Evolutionary conservation across 2,329 filamentous ascomycete species (phyloP).

Genomic region (Xylariaceae sp.): DNA sequence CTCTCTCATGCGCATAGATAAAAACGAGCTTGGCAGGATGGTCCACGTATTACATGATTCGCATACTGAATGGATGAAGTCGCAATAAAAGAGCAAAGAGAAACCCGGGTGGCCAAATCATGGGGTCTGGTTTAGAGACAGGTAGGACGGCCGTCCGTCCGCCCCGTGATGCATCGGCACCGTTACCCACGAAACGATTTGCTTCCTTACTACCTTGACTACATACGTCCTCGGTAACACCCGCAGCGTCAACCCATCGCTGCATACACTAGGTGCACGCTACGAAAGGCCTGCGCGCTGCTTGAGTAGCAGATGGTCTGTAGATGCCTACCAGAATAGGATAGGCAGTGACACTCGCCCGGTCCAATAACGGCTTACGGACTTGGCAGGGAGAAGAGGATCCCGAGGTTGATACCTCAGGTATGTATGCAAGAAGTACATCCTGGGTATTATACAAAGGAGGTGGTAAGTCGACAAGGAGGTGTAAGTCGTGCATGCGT

Average conservation of each 20-base stretch:
- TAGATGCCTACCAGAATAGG: neutral
- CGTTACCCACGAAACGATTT: neutral
- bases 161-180: neutral
- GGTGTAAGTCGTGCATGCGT: no score
- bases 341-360: neutral
- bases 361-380: neutral
- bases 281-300: neutral
- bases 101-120: neutral
- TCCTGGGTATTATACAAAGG: neutral
- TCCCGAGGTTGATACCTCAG: neutral
- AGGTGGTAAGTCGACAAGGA: neutral
- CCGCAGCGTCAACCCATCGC: neutral
- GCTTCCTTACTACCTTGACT: neutral
- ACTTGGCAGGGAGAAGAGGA: neutral
- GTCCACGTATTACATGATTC: neutral
- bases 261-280: neutral
- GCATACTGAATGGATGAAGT: neutral
- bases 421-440: neutral
- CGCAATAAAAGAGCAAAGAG: neutral
- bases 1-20: conserved; percentile 6
- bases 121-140: neutral
- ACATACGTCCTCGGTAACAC: neutral
- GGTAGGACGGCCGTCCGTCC: neutral
- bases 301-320: neutral
- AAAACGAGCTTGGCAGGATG: conserved; percentile 1